Evolutionary conservation across 164 flowering plant genomes (phyloP).

Genomic region (Magnolia officinalis): DNA sequence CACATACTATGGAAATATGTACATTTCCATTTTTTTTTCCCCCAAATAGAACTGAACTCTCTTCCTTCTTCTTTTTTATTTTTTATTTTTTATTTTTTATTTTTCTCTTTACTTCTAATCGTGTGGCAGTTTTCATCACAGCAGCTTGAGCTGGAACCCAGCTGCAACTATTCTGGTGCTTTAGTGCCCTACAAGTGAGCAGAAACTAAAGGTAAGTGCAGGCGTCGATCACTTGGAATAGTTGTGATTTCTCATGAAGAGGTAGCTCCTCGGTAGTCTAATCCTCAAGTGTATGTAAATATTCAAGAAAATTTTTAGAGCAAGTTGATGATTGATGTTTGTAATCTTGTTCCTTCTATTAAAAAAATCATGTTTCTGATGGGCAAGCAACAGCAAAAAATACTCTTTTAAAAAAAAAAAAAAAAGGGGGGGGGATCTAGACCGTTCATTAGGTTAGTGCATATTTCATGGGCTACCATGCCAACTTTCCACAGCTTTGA

Average conservation of each 20-base stretch:
- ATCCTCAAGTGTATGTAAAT: slow-evolving; percentile 1
- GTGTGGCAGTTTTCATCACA: neutral
- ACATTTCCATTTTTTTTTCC: neutral
- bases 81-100: neutral
- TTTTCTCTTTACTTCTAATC: neutral
- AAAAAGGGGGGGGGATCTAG: too few species aligned
- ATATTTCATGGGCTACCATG: too few species aligned
- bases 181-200: neutral
- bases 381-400: too few species aligned
- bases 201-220: neutral
- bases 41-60: neutral
- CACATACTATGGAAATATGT: neutral
- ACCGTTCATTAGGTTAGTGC: too few species aligned
- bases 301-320: neutral
- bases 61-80: neutral
- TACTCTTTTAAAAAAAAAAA: too few species aligned
- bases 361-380: neutral
- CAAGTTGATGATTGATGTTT: neutral
- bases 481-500: too few species aligned
- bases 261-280: neutral
- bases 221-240: neutral
- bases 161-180: neutral
- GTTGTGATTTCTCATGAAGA: neutral
- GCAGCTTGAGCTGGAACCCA: neutral
- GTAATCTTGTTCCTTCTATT: neutral